Conservation (phyloP, 352 stramenopile genomes). For the Pythium brachiatum region DNA sequence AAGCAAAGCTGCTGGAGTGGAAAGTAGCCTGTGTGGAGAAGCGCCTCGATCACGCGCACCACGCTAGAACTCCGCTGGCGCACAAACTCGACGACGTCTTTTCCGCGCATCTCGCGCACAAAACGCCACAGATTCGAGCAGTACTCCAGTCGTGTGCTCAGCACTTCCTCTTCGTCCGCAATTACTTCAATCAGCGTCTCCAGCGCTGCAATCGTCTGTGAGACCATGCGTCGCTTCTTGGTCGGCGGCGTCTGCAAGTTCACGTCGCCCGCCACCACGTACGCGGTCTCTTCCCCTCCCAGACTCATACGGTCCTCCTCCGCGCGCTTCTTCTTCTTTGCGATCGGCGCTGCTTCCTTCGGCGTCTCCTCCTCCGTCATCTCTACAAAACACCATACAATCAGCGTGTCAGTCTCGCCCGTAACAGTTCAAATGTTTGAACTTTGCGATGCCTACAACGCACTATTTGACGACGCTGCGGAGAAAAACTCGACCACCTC, state of each 20-base stretch:
- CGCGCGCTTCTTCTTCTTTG: slow-evolving; percentile 17
- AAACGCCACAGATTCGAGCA: slow-evolving; percentile 38
- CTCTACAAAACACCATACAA: slow-evolving; percentile 4
- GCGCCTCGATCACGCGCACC: slow-evolving; percentile 36
- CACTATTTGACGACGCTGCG: slow-evolving; percentile 12
- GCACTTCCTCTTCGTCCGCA: slow-evolving; percentile 32
- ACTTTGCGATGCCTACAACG: not conserved
- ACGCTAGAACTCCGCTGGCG: slow-evolving; percentile 21
- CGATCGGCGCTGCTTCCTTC: not conserved
- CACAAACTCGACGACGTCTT: slow-evolving; percentile 32
- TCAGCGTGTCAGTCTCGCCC: not conserved
- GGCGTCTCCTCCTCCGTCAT: slow-evolving; percentile 9
- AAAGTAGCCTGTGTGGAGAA: slow-evolving; percentile 56
- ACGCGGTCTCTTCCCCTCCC: slow-evolving; percentile 6
- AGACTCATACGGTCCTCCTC: not conserved
- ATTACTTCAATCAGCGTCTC: slow-evolving; percentile 29
- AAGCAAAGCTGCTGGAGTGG: slow-evolving; percentile 65
- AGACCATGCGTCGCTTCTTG: slow-evolving; percentile 23
- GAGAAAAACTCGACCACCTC: slow-evolving; percentile 30
- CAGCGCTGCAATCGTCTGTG: slow-evolving; percentile 20
- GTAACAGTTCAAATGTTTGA: slow-evolving; percentile 20
- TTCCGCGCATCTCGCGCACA: slow-evolving; percentile 19
- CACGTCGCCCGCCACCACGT: slow-evolving; percentile 10
- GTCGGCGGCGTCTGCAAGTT: slow-evolving; percentile 27
- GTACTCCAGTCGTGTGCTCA: slow-evolving; percentile 39